Conservation (phyloP, 2,329 filamentous ascomycete species). For the Botrytis pseudocinerea region DNA sequence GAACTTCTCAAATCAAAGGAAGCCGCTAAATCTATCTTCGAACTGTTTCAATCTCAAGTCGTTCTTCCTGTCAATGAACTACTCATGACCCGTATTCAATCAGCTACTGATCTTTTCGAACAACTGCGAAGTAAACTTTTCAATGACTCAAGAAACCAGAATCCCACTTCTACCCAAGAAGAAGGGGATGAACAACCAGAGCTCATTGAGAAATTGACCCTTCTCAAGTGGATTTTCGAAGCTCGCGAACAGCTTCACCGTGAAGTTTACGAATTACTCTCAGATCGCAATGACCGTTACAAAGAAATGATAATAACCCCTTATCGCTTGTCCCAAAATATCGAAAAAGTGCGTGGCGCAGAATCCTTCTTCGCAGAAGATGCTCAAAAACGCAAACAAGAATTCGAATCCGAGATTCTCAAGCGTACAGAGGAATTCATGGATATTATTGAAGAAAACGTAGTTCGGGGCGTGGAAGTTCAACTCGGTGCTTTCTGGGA, state of each 20-base stretch:
- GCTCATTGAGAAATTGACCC: conserved; percentile 87
- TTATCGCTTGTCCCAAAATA: conserved; percentile 72
- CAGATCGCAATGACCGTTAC: conserved; percentile 83
- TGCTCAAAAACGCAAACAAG: conserved; percentile 66
- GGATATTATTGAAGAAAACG: conserved; percentile 77
- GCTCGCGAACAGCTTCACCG: conserved; percentile 84
- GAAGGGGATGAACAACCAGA: conserved; percentile 95
- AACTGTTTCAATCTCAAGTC: conserved; percentile 78
- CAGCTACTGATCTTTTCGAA: conserved; percentile 75
- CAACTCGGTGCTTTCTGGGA: conserved; percentile 98
- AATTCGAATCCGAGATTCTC: conserved; percentile 70
- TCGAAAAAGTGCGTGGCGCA: conserved; percentile 77
- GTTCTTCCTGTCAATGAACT: conserved; percentile 82
- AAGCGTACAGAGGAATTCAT: conserved; percentile 75
- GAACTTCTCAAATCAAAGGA: conserved; percentile 71
- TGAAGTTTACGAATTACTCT: conserved; percentile 80
- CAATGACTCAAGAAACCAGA: conserved; percentile 61
- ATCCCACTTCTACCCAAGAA: conserved; percentile 84
- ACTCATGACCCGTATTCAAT: conserved; percentile 71
- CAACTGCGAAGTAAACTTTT: conserved; percentile 72
- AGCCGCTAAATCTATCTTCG: conserved; percentile 77
- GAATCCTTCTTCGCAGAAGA: conserved; percentile 82
- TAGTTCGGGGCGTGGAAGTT: conserved; percentile 82
- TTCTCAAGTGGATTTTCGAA: conserved; percentile 97
- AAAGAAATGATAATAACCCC: conserved; percentile 80